Base-by-base conservation (phyloP, 2,329 filamentous ascomycete genomes). In the Mycosphaerella sp. region DNA sequence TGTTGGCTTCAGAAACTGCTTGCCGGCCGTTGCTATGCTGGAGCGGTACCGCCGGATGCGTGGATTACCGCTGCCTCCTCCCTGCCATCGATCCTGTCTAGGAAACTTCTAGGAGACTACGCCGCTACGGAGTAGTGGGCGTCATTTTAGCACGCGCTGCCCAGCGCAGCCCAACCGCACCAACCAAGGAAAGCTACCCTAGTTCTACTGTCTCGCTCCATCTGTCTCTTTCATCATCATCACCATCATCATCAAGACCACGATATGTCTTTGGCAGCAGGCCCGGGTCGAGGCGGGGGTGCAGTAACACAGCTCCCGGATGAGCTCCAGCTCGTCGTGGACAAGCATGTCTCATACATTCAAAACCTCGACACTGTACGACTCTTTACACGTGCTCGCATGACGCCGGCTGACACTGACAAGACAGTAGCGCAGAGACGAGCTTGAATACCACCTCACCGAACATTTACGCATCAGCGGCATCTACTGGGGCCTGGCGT, bases 391-490 rank as follows among this genome's bases (percentile, higher is more conserved):
- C 37, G 12, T 34, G 45, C 39, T 44, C 32, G 43, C 44, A 28
- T 44, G 43, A 49, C 50, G 35, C 50, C 55, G 65, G 64, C 71
- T 73, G 65, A 75, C 66, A 56, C 58, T 64, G 62, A 56, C 64
- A 62, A 51, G 41, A 49, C 48, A 61, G 59, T 72, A 86, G 82
- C 85, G 86, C 67, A 89, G 87, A 73, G 89, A 97, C 76, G 88
- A 96, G 71, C 84, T 95, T 62, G 89, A 96, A 70, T 98, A 97
- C 75, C 96, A 91, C 86, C 78, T 97, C 67, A 98, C 93, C 12
- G 91, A 98, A 71, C 93, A 98, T 69, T 78, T 98, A 60, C 89
- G 93, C 55, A 79, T 98, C 52, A 96, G 93, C 68, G 93, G 93
- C 40, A 80, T 98, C 42, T 98, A 98, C 71, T 98, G 93, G 93